Base-by-base conservation (phyloP, 345 rosid genomes). In the Linum tenue region DNA sequence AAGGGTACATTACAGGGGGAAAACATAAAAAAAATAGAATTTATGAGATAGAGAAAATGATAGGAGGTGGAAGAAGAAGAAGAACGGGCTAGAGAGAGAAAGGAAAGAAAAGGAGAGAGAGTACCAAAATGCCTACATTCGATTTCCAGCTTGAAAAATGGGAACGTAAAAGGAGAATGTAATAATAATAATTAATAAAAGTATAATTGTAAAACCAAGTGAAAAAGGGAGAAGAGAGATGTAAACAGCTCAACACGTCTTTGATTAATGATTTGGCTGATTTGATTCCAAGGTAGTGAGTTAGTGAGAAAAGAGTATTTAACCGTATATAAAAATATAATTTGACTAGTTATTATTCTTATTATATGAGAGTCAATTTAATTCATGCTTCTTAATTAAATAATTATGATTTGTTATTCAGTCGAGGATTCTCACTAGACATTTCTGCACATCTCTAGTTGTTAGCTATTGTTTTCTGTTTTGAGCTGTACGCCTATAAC, bases 201-300 rank as follows among this genome's bases (percentile, higher is more conserved):
- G 8, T 35, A 3, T 4, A 64, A 56, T 48, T 62, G 63, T 69
- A 60, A 41, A 56, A 55, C 60, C 55, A 65, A 70, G 42, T n/a
- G 53, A 42, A 73, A 39, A 37, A 31, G 60, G 63, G 60, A 70
- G 69, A 61, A 64, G 56, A 69, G 64, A 72, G 70, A n/a, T 84
- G 65, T 58, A 48, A 78, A 86, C 91, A 86, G 86, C 89, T 83
- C 95, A 80, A 72, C 97, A 83, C 85, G 89, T 82, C 80, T 71
- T 71, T 75, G 70, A 55, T 67, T 74, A 5, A 5, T 57, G 14
- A 37, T 17, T 31, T 17, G 36, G 60, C 16, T 57, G 3, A 16
- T 16, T 7, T 17, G 36, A 37, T 17, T 37, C 37, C 3, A n/a
- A 31, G 5, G 16, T 56, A n/a, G 68, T 41, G 61, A 68, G 67